Base-by-base conservation (phyloP, 73 alveolate species). In the Paramecium sonneborni region DNA sequence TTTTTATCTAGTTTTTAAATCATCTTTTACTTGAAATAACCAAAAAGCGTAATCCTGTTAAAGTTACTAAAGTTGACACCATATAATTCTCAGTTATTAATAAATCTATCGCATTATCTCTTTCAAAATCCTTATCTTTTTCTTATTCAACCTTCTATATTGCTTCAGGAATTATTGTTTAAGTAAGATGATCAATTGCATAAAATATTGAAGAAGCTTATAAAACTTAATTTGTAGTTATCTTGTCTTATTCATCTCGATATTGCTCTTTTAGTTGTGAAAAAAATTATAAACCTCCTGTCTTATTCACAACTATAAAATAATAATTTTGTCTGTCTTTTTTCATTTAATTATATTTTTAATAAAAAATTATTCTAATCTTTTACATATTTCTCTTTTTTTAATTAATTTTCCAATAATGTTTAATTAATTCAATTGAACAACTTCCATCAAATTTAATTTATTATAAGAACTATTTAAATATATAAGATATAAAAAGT, bases 201-300 rank as follows among this genome's bases (percentile, higher is more conserved):
- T 79, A 79, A 79, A 79, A 79, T 39, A 79, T 46, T 43, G 90
- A 79, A 6, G 90, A 79, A n/a, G 90, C 90, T 14, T 41, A 8
- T 44, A 79, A 79, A 30, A 39, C 90, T 79, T 79, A 79, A 79
- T 79, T 79, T 21, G 48, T 79, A 18, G 76, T 79, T 41, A 79
- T 79, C 30, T 79, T 79, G 0, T 79, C 90, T 41, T 79, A n/a
- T 5, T 79, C 90, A 0, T 79, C 90, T 44, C 90, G 1, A 79
- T 79, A 79, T 20, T 43, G 20, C 14, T 79, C 90, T 23, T 79
- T 79, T 6, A 79, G 30, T 79, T 79, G 30, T 38, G 76, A 43
- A 79, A 79, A 79, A 28, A 79, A 79, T 79, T 79, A 62, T 62
- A 79, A 79, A 7, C 90, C 90, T 20, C 90, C 90, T 43, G 90